phyloP scores from a whole-genome alignment of 768 basidiomycete genomes.

The Termitomyces eurrhizus region DNA sequence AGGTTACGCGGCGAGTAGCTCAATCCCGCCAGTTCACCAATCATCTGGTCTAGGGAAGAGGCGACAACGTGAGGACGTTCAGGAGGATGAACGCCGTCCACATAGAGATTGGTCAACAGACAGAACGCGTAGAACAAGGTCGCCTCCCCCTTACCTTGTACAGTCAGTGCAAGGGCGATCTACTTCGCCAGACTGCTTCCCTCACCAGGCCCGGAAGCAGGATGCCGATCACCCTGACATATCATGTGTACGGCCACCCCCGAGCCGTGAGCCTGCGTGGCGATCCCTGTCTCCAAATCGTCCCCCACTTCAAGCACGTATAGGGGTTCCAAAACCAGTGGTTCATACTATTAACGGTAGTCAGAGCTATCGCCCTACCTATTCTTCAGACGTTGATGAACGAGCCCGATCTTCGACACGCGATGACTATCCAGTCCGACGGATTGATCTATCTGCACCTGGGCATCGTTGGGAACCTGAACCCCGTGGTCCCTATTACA shows the following conservation, averaged over 20 bases:
- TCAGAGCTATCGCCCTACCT: slow-evolving; percentile 14
- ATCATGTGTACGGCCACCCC: slow-evolving; percentile 1
- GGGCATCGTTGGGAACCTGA: slow-evolving; percentile 4
- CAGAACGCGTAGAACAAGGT: slow-evolving; percentile 4
- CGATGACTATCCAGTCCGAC: not conserved
- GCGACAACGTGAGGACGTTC: slow-evolving; percentile 17
- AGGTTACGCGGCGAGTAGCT: not conserved
- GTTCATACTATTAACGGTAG: slow-evolving; percentile 6
- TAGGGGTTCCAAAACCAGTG: slow-evolving; percentile 3
- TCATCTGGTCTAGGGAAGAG: slow-evolving; percentile 16
- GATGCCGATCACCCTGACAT: not conserved
- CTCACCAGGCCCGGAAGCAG: slow-evolving; percentile 4
- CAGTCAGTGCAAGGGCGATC: not conserved
- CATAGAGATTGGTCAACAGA: slow-evolving; percentile 17
- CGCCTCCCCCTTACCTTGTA: not conserved
- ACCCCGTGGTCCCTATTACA: slow-evolving; percentile 2
- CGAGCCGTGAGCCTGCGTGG: slow-evolving; percentile 1
- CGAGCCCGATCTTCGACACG: slow-evolving; percentile 3
- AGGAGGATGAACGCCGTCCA: slow-evolving; percentile 16
- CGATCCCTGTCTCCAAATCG: slow-evolving; percentile 21
- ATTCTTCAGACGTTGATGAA: slow-evolving; percentile 5
- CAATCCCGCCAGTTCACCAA: not conserved
- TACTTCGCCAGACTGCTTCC: not conserved
- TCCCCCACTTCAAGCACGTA: slow-evolving; percentile 15
- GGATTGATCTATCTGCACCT: not conserved